Evolutionary conservation across 139 green algal genomes (phyloP), one percentile per base, ranked within the genome.

Genomic region (Dunaliella primolecta): DNA sequence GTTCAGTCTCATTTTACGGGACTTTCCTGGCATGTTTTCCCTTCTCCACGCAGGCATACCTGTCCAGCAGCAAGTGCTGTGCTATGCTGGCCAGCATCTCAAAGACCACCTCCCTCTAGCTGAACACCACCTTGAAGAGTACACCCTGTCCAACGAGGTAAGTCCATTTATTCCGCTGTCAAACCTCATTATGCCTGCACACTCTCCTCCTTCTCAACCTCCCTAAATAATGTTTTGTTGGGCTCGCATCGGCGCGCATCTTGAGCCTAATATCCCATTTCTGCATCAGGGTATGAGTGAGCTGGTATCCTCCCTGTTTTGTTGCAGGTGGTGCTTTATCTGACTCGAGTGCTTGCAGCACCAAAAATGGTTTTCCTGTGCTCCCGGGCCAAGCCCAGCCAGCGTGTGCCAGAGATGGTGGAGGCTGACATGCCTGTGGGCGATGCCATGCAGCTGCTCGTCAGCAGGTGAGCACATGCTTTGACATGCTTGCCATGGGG

Each of bases 131-230:
- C 36, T 91, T 2, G 81, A 91, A 2, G 83, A 87, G 36, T 91
- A 89, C 80, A 91, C 88, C 0, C 80, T 91, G 3, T 89, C 88
- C 29, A 85, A 91, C 31, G 88, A 91, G 88, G 88, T 91, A 32
- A 1, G 86, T n/a, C n/a, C n/a, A n/a, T n/a, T n/a, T n/a, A n/a
- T n/a, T n/a, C n/a, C n/a, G n/a, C n/a, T n/a, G n/a, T n/a, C n/a
- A n/a, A n/a, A n/a, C n/a, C n/a, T n/a, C n/a, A n/a, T n/a, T n/a
- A n/a, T n/a, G n/a, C n/a, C n/a, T n/a, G n/a, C n/a, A n/a, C n/a
- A n/a, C n/a, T 35, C 80, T 23, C 31, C 74, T 76, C 75, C 21
- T 72, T 15, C 56, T 72, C 56, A 15, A 29, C 75, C 31, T 20
- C 25, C 75, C 25, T 31, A 2, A 30, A 35, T 56, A 34, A 2